Base-by-base conservation (phyloP, 2,329 filamentous ascomycete species). In the Chaetomiaceae sp. region DNA sequence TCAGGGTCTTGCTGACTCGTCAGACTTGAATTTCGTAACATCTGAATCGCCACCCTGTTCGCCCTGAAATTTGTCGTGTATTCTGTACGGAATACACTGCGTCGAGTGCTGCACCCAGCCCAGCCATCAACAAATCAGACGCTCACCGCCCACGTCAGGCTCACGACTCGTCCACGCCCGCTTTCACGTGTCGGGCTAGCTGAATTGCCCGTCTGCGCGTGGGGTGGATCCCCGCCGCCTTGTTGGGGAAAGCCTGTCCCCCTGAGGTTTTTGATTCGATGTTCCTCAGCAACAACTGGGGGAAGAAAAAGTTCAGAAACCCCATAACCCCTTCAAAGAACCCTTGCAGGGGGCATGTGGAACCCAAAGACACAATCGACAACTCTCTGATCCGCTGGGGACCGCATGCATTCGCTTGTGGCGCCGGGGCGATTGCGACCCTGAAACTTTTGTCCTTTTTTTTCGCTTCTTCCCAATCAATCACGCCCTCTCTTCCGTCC, bases 241-340 rank as follows among this genome's bases (percentile, higher is more conserved):
- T 46, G 42, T 31, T 34, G 42, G 44, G 51, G 47, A 48, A 45
- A 21, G 42, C 23, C 44, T 25, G 33, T 25, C 38, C 30, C 6
- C 10, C 34, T 48, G 48, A 37, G 41, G 45, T 54, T 52, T 59
- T 52, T 59, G 57, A 59, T 58, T 59, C 51, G 38, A 20, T 25
- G n/a, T n/a, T 31, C 44, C 57, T 58, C 57, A 58, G 58, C 55
- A 56, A 58, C n/a, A n/a, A n/a, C n/a, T n/a, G n/a, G n/a, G n/a
- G n/a, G n/a, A n/a, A n/a, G n/a, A n/a, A n/a, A n/a, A n/a, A n/a
- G n/a, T n/a, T n/a, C n/a, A n/a, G n/a, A n/a, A n/a, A n/a, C n/a
- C n/a, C n/a, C n/a, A n/a, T n/a, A n/a, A n/a, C n/a, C n/a, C n/a
- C n/a, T n/a, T n/a, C n/a, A n/a, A n/a, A n/a, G n/a, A n/a, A n/a